phyloP scores from a whole-genome alignment of 73 alveolate genomes.

The Paramecium biaurelia region DNA sequence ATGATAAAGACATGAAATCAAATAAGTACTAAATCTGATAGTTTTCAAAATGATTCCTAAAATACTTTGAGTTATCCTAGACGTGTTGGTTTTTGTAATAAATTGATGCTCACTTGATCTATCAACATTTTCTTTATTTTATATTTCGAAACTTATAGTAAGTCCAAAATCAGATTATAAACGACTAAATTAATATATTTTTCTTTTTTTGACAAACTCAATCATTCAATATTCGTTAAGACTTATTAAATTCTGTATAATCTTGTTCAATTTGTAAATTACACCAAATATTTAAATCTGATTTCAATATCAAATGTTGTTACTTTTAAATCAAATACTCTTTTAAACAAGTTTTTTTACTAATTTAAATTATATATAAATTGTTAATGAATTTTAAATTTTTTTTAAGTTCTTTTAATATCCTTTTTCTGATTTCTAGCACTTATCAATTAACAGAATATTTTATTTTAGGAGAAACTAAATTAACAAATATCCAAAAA shows the following conservation, averaged over 20 bases:
- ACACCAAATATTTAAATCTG: neutral
- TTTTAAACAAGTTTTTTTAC: too few relatives aligned
- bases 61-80: neutral
- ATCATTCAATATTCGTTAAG: slow-evolving; percentile 9
- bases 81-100: neutral
- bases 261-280: neutral
- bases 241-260: neutral
- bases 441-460: neutral
- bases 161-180: neutral
- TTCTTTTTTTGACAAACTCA: neutral
- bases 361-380: too few relatives aligned
- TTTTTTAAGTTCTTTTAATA: neutral
- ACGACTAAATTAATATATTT: neutral
- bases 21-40: neutral
- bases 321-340: too few relatives aligned
- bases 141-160: neutral
- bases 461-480: neutral
- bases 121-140: slow-evolving; percentile 13
- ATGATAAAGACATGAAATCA: neutral
- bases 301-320: too few relatives aligned
- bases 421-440: neutral
- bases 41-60: neutral
- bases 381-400: neutral
- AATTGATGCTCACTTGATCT: neutral
- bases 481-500: neutral